phyloP scores from a whole-genome alignment of 352 stramenopile genomes.

The Globisporangium uncinulatum region DNA sequence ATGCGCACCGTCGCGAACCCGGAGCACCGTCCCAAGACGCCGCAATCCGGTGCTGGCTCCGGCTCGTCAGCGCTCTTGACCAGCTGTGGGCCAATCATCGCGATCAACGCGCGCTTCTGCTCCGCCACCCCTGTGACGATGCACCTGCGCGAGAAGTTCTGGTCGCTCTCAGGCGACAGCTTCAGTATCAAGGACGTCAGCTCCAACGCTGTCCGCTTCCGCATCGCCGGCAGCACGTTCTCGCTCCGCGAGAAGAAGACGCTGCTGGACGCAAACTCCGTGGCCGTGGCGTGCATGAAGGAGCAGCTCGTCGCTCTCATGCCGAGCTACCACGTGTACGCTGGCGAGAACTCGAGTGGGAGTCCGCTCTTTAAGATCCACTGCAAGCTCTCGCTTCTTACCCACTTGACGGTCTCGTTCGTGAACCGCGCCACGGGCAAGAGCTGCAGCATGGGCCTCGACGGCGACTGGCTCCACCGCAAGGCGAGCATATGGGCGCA shows the following conservation, averaged over 20 bases:
- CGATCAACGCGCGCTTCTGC: conserved; percentile 13
- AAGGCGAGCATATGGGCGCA: conserved; percentile 22
- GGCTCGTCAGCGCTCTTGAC: too few species aligned
- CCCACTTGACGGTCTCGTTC: conserved; percentile 17
- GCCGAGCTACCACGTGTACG: conserved; percentile 16
- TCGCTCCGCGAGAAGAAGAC: conserved; percentile 19
- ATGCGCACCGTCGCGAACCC: background rate
- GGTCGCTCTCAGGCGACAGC: conserved; percentile 19
- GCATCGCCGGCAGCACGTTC: conserved; percentile 14
- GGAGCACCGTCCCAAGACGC: conserved; percentile 2
- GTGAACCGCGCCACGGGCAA: conserved; percentile 10
- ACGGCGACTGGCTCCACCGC: conserved; percentile 19
- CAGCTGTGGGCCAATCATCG: background rate
- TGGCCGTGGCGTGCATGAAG: conserved; percentile 18
- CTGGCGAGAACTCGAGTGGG: conserved; percentile 2
- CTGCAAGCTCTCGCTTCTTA: conserved; percentile 13
- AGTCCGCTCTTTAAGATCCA: conserved; percentile 15
- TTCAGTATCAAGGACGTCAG: conserved; percentile 21
- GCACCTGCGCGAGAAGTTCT: conserved; percentile 20
- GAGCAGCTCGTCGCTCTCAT: conserved; percentile 14
- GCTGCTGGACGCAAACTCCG: conserved; percentile 17
- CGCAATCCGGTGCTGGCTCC: background rate
- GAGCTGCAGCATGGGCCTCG: conserved; percentile 13
- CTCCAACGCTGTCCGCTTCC: conserved; percentile 15
- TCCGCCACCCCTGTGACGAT: conserved; percentile 14